A percentile compares a stretch with the other conserved stretches of the same genome.
These are phyloP conservation scores for Hypomontagnella monticulosa DNA, from an alignment of 495 filamentous ascomycete species.

Conservation along the genomic window DNA sequence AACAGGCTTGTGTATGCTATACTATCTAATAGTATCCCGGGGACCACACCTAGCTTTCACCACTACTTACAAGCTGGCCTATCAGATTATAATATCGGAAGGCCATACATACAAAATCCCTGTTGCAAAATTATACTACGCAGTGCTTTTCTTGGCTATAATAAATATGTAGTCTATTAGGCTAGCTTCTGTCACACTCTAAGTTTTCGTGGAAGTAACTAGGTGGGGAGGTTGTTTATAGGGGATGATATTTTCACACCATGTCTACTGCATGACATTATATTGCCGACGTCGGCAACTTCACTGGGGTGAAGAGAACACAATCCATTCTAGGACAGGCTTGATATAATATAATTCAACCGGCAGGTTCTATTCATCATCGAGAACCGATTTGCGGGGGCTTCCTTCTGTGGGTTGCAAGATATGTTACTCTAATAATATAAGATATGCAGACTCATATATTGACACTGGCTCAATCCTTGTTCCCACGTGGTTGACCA, in stretches of 20 bases:
- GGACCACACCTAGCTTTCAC: background rate
- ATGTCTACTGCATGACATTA: background rate
- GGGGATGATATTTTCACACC: background rate
- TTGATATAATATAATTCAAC: conserved; percentile 14
- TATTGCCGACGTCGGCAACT: background rate
- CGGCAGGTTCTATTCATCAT: background rate
- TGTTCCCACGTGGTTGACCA: conserved; percentile 21
- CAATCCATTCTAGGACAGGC: background rate
- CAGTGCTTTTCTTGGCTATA: background rate
- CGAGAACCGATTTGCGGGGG: background rate
- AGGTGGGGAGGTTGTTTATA: background rate
- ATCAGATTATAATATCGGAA: background rate
- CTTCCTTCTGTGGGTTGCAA: background rate
- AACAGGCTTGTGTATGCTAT: too few species aligned
- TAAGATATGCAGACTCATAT: conserved; percentile 10
- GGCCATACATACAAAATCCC: too few species aligned
- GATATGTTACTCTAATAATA: background rate
- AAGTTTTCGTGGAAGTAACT: background rate
- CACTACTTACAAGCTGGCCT: background rate
- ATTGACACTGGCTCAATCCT: background rate
- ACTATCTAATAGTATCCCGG: too few species aligned
- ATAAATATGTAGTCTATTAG: background rate
- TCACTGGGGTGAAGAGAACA: background rate
- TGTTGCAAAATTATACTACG: background rate
- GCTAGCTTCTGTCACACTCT: background rate